Percentiles rank a stretch among this genome's conserved stretches.
phyloP scores from a whole-genome alignment of 1,139 yeast species.

The Taphrina confusa region DNA sequence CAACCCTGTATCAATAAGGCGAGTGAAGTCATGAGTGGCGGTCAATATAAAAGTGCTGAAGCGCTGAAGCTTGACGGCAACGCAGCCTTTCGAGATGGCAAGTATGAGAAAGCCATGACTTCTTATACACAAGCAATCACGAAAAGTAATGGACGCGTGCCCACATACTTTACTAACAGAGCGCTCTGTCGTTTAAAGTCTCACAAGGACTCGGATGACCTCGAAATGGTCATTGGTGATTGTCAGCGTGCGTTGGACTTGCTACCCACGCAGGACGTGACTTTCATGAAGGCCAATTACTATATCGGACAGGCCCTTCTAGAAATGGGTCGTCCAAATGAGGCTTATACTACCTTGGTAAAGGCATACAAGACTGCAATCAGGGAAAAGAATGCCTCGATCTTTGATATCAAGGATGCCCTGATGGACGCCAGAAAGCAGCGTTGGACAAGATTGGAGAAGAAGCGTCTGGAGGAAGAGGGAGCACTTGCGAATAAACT shows the following conservation, averaged over 20 bases:
- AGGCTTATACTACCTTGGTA: constrained; percentile 45
- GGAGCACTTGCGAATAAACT: constrained; percentile 45
- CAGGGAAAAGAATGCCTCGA: constrained; percentile 43
- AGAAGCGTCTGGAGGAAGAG: constrained; percentile 41
- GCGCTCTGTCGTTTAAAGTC: constrained; percentile 22
- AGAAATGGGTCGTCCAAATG: constrained; percentile 43
- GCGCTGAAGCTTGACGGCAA: constrained; percentile 31
- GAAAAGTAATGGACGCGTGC: constrained; percentile 26
- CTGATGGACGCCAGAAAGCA: constrained; percentile 45
- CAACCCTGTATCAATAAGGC: neutral
- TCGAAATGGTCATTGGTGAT: constrained; percentile 25
- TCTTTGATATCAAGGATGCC: constrained; percentile 44
- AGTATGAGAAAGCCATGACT: constrained; percentile 30
- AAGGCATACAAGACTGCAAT: constrained; percentile 47
- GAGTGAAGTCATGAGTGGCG: constrained; percentile 10
- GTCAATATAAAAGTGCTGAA: constrained; percentile 27
- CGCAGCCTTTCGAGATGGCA: constrained; percentile 27
- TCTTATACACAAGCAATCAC: constrained; percentile 34
- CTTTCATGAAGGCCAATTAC: constrained; percentile 32
- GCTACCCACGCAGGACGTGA: constrained; percentile 6
- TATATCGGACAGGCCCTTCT: constrained; percentile 44
- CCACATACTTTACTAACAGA: constrained; percentile 30
- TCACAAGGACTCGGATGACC: constrained; percentile 5
- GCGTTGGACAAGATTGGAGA: constrained; percentile 43
- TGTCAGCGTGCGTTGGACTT: constrained; percentile 26